Evolutionary conservation across 1,284 basidiomycete species (phyloP), one percentile per base, ranked within the genome.

Genomic region (Trichosporon coremiiforme): DNA sequence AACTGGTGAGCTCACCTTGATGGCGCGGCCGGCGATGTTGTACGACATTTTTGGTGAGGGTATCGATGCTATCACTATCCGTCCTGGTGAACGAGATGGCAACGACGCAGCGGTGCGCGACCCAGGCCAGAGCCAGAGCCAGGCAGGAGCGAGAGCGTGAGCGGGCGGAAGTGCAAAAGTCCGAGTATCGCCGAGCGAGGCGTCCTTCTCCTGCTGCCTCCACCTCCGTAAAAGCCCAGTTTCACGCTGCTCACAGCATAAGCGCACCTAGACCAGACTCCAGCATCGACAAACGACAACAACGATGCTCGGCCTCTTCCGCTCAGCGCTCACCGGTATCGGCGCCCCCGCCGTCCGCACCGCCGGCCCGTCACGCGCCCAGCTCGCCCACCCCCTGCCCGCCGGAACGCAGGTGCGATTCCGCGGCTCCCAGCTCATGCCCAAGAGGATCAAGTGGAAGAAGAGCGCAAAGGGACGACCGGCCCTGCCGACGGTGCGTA

Each of bases 391-490:
- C 38, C 45, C 55, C 29, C 57, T 60, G 5, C 55, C 62, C 20
- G 38, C 41, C 71, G 68, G 5, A 69, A 75, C 36, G 22, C 83
- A 84, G 63, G 80, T 84, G 25, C 80, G 86, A 33, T 82, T 79
- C 75, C 85, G 86, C 15, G 84, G 85, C 15, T 84, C 85, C 38
- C 88, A 92, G 76, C 88, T 98, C 12, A 93, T 93, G 0, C 95
- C 95, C 2, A 88, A 90, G 65, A 86, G 90, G 68, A 89, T 93
- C 68, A 91, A 93, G 80, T 91, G 91, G 81, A 86, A 91, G 76
- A 94, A 93, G 82, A 87, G 92, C 38, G 93, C 95, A 84, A 97
- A 97, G 82, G 94, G 93, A 69, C 87, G 90, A 65, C 87, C 95
- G 45, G 90, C 90, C 8, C 66, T 78, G 9, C 78, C 79, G 13